Conservation (phyloP, 2,329 filamentous ascomycete genomes). For the Chrysoporthe puriensis region DNA sequence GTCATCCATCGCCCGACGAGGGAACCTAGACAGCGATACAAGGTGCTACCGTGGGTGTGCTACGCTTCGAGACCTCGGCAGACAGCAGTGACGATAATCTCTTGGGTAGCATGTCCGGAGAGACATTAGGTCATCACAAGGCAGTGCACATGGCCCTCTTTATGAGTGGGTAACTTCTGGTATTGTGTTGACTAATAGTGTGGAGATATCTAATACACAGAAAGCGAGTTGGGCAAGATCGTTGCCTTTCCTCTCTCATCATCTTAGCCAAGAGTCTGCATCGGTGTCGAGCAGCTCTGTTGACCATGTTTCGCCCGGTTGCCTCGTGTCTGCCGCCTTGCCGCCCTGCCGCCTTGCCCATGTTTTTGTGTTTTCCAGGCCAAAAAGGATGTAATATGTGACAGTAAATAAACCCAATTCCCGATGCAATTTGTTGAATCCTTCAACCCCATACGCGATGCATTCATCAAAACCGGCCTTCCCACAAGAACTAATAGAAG, state of each 20-base stretch:
- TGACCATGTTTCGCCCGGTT: conserved; percentile 27
- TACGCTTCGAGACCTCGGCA: neutral
- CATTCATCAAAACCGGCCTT: conserved; percentile 29
- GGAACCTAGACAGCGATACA: neutral
- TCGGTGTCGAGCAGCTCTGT: conserved; percentile 36
- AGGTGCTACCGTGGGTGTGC: neutral
- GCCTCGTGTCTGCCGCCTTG: conserved; percentile 30
- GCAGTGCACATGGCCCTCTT: neutral
- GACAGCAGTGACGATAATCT: neutral
- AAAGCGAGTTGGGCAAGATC: conserved; percentile 61
- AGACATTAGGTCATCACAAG: neutral
- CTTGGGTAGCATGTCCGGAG: neutral
- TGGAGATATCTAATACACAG: conserved; percentile 63
- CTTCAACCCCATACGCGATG: conserved; percentile 30
- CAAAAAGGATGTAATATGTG: conserved; percentile 35
- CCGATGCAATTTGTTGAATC: conserved; percentile 26
- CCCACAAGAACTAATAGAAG: conserved; percentile 29
- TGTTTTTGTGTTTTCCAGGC: conserved; percentile 37
- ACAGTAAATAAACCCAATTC: conserved; percentile 35
- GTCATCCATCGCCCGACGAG: neutral
- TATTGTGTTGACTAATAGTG: conserved; percentile 52
- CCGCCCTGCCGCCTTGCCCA: conserved; percentile 31
- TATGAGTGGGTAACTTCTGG: conserved; percentile 70
- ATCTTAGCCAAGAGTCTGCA: neutral
- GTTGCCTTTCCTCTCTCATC: conserved; percentile 26